A percentile compares a stretch with the other conserved stretches of the same genome.
Evolutionary conservation across 1,139 yeast species (phyloP).

Genomic region (Pichia sp.): DNA sequence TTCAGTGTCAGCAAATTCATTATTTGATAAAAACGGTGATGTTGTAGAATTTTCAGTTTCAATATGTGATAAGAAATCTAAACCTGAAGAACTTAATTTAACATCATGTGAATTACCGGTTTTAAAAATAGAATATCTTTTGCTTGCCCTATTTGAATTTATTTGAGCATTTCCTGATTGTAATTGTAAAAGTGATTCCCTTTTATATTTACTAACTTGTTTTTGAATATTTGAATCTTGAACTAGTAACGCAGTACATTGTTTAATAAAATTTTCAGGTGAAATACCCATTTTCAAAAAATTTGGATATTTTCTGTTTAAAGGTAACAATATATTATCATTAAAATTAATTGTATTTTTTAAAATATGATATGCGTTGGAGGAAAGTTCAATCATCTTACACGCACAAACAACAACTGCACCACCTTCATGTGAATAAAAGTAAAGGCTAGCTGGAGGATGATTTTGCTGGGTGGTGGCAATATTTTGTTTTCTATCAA

Average conservation of each 20-base stretch:
- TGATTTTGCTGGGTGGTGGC: slow-evolving; percentile 9
- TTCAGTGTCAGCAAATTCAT: slow-evolving; percentile 13
- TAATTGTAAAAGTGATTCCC: slow-evolving; percentile 5
- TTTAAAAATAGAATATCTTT: slow-evolving; percentile 56
- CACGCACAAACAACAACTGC: slow-evolving; percentile 56
- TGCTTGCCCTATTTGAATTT: slow-evolving; percentile 19
- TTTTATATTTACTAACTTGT: slow-evolving; percentile 21
- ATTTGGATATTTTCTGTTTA: slow-evolving; percentile 67
- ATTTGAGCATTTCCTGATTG: background rate
- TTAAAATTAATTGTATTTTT: slow-evolving; percentile 37
- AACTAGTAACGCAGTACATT: slow-evolving; percentile 58
- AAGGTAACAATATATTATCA: slow-evolving; percentile 67
- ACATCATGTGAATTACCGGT: slow-evolving; percentile 50
- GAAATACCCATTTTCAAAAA: slow-evolving; percentile 51
- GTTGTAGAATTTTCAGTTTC: slow-evolving; percentile 17
- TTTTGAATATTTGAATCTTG: slow-evolving; percentile 33
- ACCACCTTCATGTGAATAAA: slow-evolving; percentile 62
- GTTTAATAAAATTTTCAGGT: slow-evolving; percentile 56
- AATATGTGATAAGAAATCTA: slow-evolving; percentile 37
- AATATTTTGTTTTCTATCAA: slow-evolving; percentile 11
- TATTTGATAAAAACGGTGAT: slow-evolving; percentile 26
- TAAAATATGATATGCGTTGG: slow-evolving; percentile 36
- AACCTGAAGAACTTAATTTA: slow-evolving; percentile 53
- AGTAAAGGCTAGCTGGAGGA: slow-evolving; percentile 30
- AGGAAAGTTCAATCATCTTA: slow-evolving; percentile 55